Percentiles rank a stretch among this genome's conserved stretches.
Evolutionary conservation across 179 eudicot genomes (phyloP).

Genomic region (Pouteria campechiana): DNA sequence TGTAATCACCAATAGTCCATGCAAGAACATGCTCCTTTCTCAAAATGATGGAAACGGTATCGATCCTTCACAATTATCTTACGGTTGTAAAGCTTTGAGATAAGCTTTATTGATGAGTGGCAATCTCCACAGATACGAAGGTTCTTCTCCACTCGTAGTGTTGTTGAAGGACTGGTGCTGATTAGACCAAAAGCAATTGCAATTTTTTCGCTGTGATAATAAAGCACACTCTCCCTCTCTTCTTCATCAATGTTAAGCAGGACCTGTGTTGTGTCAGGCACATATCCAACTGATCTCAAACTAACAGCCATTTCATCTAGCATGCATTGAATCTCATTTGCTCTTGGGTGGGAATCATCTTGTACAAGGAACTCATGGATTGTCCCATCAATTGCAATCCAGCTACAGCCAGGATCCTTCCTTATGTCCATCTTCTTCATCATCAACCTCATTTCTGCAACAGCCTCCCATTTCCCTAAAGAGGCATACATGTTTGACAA

Average conservation of each 20-base stretch:
- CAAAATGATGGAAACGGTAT: slow-evolving; percentile 52
- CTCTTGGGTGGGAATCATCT: slow-evolving; percentile 25
- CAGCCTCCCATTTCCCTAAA: slow-evolving; percentile 29
- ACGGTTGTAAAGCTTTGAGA: slow-evolving; percentile 34
- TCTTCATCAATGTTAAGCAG: slow-evolving; percentile 29
- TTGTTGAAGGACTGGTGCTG: slow-evolving; percentile 30
- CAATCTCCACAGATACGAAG: slow-evolving; percentile 52
- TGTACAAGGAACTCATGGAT: slow-evolving; percentile 45
- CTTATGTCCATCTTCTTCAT: slow-evolving; percentile 39
- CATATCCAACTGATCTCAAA: slow-evolving; percentile 20
- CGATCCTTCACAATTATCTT: slow-evolving; percentile 41
- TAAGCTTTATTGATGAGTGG: slow-evolving; percentile 38
- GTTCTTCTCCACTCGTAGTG: slow-evolving; percentile 47
- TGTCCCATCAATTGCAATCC: slow-evolving; percentile 39
- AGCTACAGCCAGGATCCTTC: slow-evolving; percentile 50
- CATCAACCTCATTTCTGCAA: slow-evolving; percentile 23
- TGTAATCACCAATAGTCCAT: slow-evolving; percentile 37
- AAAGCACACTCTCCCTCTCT: slow-evolving; percentile 23
- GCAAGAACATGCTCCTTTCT: slow-evolving; percentile 55
- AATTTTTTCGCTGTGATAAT: slow-evolving; percentile 47
- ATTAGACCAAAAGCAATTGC: slow-evolving; percentile 54
- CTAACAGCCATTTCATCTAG: slow-evolving; percentile 25
- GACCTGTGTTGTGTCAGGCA: slow-evolving; percentile 27
- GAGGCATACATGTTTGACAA: slow-evolving; percentile 42
- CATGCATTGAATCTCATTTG: slow-evolving; percentile 29